Percentiles rank a stretch among this genome's conserved stretches.
phyloP scores from a whole-genome alignment of 2,329 filamentous ascomycete species.

The Alternaria angustiovoidea region DNA sequence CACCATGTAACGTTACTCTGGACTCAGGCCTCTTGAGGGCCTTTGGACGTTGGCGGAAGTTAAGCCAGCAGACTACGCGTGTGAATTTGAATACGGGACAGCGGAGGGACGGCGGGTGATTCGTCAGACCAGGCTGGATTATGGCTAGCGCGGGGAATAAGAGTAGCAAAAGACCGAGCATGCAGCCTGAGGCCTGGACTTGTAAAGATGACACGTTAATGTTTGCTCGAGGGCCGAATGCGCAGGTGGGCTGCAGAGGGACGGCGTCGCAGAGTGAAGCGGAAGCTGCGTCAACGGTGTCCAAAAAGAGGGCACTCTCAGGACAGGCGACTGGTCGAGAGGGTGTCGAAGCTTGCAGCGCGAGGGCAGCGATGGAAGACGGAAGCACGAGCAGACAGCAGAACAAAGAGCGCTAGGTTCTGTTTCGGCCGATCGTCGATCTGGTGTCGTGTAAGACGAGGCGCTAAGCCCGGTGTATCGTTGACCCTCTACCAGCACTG shows the following conservation, averaged over 20 bases:
- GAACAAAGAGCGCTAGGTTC: conserved; percentile 12
- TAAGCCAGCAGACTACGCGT: background rate
- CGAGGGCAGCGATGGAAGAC: background rate
- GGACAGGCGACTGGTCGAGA: background rate
- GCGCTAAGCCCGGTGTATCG: conserved; percentile 4
- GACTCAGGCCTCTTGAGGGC: background rate
- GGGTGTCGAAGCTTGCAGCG: too few relatives aligned
- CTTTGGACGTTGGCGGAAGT: background rate
- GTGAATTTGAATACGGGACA: conserved; percentile 6
- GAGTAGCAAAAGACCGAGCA: conserved; percentile 16
- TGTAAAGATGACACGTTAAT: conserved; percentile 16
- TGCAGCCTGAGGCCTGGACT: conserved; percentile 15
- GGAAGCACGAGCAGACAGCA: background rate
- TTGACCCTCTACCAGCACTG: background rate
- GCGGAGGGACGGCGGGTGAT: conserved; percentile 13
- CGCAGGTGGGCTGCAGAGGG: background rate
- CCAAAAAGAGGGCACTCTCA: conserved; percentile 1
- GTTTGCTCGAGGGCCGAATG: conserved; percentile 3
- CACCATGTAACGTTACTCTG: conserved; percentile 26
- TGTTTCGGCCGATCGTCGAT: conserved; percentile 15
- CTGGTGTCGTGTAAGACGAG: conserved; percentile 10
- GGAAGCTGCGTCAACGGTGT: conserved; percentile 1
- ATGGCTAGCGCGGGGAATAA: conserved; percentile 17
- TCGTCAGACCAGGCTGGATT: conserved; percentile 9
- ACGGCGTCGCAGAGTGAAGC: conserved; percentile 8